Conservation (phyloP, 495 filamentous ascomycete species). For the Hyaloscypha variabilis region DNA sequence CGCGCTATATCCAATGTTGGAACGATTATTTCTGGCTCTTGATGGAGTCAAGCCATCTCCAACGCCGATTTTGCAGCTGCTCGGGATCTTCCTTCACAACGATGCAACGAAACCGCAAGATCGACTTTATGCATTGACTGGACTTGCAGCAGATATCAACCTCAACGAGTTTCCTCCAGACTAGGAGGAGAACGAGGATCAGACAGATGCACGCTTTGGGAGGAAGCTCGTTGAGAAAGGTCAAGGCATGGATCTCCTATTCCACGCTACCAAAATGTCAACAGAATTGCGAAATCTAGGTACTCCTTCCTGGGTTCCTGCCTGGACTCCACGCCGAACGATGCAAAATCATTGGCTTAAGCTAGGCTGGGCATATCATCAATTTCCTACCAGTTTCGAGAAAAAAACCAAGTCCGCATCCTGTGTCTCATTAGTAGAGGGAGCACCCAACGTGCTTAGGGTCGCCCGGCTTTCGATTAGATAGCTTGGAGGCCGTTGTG, state of each 20-base stretch:
- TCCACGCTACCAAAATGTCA: slow-evolving; percentile 5
- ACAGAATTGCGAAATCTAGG: neutral
- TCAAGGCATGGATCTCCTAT: slow-evolving; percentile 3
- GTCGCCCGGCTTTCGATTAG: neutral
- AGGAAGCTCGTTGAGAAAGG: neutral
- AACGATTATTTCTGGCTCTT: neutral
- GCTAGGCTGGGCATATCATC: neutral
- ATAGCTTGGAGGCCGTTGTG: neutral
- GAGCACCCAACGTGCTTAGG: neutral
- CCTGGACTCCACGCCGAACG: neutral
- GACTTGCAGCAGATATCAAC: slow-evolving; percentile 6
- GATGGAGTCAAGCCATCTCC: neutral
- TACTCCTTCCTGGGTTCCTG: neutral
- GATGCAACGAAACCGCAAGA: slow-evolving; percentile 2
- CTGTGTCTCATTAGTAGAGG: neutral
- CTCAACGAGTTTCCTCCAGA: slow-evolving; percentile 1
- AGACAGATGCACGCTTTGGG: neutral
- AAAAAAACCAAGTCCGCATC: neutral
- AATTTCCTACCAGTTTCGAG: neutral
- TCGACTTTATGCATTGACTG: slow-evolving; percentile 5
- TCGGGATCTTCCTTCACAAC: neutral
- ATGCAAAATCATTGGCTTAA: neutral
- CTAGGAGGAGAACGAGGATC: neutral
- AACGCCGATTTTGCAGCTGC: neutral
- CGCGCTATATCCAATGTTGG: neutral